Percentiles rank a stretch among this genome's conserved stretches.
Evolutionary conservation across 345 rosid species (phyloP).

Genomic region (Odontarrhena argentea): DNA sequence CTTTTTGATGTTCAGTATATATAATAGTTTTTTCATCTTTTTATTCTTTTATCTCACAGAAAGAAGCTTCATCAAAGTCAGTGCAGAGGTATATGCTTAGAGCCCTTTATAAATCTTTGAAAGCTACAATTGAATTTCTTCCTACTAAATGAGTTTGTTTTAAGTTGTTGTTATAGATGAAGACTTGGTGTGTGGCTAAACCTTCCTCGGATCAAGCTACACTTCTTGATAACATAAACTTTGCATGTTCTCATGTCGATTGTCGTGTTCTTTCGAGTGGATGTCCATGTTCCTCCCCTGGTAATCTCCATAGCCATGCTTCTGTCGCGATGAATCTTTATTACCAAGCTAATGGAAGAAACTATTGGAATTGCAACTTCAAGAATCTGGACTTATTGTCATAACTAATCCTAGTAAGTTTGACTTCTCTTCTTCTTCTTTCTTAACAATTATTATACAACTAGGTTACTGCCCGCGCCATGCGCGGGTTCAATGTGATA

Average conservation of each 20-base stretch:
- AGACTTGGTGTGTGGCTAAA: slow-evolving; percentile 78
- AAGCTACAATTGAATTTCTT: neutral
- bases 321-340: slow-evolving; percentile 76
- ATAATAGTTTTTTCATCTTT: slow-evolving; percentile 2
- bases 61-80: slow-evolving; percentile 36
- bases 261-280: slow-evolving; percentile 55
- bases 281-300: slow-evolving; percentile 56
- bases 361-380: slow-evolving; percentile 71
- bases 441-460: neutral
- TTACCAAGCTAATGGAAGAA: slow-evolving; percentile 64
- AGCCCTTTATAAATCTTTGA: slow-evolving; percentile 11
- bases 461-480: no score
- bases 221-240: slow-evolving; percentile 55
- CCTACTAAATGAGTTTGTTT: slow-evolving; percentile 3
- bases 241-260: slow-evolving; percentile 60
- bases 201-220: slow-evolving; percentile 61
- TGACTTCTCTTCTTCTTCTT: neutral
- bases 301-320: slow-evolving; percentile 59
- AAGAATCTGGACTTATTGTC: slow-evolving; percentile 59
- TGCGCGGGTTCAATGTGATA: no score
- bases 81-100: slow-evolving; percentile 47
- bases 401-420: slow-evolving; percentile 63
- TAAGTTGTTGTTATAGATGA: slow-evolving; percentile 32
- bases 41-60: slow-evolving; percentile 36
- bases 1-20: neutral